phyloP scores from a whole-genome alignment of 148 eudicot genomes.

The Cornus suecica region DNA sequence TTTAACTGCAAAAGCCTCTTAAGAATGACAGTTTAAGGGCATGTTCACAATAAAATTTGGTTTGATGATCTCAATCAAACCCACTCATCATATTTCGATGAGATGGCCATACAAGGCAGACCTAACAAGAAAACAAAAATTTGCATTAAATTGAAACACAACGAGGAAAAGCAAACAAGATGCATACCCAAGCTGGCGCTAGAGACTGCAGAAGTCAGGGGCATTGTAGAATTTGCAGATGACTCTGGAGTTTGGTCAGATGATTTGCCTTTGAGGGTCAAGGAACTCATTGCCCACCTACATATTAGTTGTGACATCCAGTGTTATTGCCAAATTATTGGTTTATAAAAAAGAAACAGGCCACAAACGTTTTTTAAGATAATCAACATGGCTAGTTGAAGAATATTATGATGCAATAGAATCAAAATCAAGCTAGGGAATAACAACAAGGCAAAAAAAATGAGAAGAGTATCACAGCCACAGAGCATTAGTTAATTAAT shows the following conservation, averaged over 20 bases:
- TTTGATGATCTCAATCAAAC: background rate
- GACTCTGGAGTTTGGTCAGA: constrained; percentile 60
- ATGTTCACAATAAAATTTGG: background rate
- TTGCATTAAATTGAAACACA: background rate
- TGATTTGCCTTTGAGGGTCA: constrained; percentile 73
- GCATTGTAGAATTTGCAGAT: constrained; percentile 47
- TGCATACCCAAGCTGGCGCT: constrained; percentile 57
- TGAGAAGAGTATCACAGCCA: too few species aligned
- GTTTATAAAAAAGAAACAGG: background rate
- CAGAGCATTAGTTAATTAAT: too few species aligned
- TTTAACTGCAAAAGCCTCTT: background rate
- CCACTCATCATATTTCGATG: background rate
- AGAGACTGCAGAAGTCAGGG: constrained; percentile 48
- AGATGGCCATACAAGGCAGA: background rate
- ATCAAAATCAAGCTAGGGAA: background rate
- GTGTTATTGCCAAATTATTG: constrained; percentile 1
- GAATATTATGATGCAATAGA: background rate
- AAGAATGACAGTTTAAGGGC: too few species aligned
- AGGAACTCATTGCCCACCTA: constrained; percentile 99
- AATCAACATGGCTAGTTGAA: background rate
- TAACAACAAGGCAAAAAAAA: background rate
- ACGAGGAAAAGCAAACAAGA: background rate
- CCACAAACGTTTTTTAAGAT: background rate
- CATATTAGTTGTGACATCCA: constrained; percentile 13
- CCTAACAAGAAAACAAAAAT: background rate